Evolutionary conservation across 179 eudicot species (phyloP), one percentile per base, ranked within the genome.

Genomic region (Beta lomatogona): DNA sequence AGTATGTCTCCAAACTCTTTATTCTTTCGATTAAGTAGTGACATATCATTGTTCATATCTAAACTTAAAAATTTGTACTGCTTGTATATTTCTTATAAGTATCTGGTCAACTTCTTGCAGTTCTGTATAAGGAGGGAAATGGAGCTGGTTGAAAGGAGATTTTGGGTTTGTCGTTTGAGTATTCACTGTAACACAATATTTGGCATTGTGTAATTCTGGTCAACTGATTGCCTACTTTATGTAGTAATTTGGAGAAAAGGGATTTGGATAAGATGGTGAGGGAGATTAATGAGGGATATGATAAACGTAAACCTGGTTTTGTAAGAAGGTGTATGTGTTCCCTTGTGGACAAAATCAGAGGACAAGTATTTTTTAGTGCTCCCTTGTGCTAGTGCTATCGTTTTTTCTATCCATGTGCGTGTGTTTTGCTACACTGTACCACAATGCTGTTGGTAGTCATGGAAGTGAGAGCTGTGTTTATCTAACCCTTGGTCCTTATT

Each of bases 1-100:
- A 79, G 90, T 88, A 83, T 78, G 86, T 57, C 21, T 57, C 55
- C 55, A 73, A 11, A 70, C 71, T 46, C 28, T 21, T 52, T 19
- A 12, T 53, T 53, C 57, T 41, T 71, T 52, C 69, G 10, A 36
- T 22, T 79, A 63, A 64, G 61, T 12, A 13, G 36, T 73, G 59
- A 46, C 22, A 11, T 67, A 61, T 48, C 36, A 4, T 60, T 65
- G 31, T 53, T 61, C 22, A 10, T 65, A 12, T 3, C 6, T 7
- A 59, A 9, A 5, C 3, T 77, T 19, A 53, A 28, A 63, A 21
- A 21, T 48, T 12, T 74, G 57, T 12, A 58, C 13, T 76, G 9
- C 10, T 21, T 3, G 18, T 44, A 71, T 48, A 0, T 22, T 6
- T 48, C 41, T 72, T 53, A 14, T 63, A 10, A 63, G 1, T 12